Evolutionary conservation across 2,329 filamentous ascomycete species (phyloP), one percentile per base, ranked within the genome.

Genomic region (Verticillium nonalfalfae): DNA sequence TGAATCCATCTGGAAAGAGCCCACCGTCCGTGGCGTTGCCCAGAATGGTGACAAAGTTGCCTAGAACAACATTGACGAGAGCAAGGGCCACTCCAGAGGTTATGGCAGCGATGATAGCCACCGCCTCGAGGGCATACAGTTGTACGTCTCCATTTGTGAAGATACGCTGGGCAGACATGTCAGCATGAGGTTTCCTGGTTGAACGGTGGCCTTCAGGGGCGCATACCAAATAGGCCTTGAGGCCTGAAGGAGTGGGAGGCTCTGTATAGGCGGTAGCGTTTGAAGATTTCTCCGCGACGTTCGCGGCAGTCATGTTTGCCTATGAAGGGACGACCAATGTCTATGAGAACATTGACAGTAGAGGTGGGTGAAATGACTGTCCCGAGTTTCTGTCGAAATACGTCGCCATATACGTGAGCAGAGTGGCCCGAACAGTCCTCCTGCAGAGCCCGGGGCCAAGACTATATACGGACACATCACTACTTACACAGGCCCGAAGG

Each of bases 121-220:
- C 31, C 18, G 7, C 52, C 33, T 40, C 52, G 9, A 60, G 52
- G 18, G 35, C 52, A 18, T 60, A 60, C 13, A 66, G 58, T 7
- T 56, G 61, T 1, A 66, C 34, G 15, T 60, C 36, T 1, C 68
- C 69, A 39, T 66, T 71, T 11, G 50, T 60, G 45, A 72, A 71
- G 21, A 71, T 63, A 59, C 69, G 66, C 69, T 72, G 26, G 3
- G 3, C 18, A 13, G 14, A 45, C 26, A 9, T n/a, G 54, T 56
- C 31, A 56, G 54, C n/a, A 10, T 11, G n/a, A 5, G 9, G 6
- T 11, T 3, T n/a, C 7, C 9, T 36, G 2, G 1, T 50, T 9
- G 31, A 5, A 33, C 33, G 40, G 26, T 13, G 1, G 18, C n/a
- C 26, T 10, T 21, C 31, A 5, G 15, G 4, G 14, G 1, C 4